Evolutionary conservation across 1,284 basidiomycete genomes (phyloP).

Genomic region (Cystobasidiaceae sp.): DNA sequence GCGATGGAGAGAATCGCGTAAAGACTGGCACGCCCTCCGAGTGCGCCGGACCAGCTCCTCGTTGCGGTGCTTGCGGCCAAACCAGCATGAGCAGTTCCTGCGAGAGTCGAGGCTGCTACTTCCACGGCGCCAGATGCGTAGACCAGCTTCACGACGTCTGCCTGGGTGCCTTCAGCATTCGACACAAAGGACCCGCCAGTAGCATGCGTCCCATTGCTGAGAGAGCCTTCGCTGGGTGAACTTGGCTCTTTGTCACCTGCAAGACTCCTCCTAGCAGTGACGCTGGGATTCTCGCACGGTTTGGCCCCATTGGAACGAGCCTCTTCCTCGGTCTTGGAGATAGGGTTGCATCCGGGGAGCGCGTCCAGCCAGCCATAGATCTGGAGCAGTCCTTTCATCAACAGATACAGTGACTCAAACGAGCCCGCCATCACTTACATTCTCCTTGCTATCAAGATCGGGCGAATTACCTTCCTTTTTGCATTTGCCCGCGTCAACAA

Average conservation of each 20-base stretch:
- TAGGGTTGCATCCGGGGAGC: constrained; percentile 8
- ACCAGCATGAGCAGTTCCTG: background rate
- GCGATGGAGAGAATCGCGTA: background rate
- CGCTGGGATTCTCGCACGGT: background rate
- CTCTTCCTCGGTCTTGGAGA: constrained; percentile 1
- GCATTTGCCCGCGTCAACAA: background rate
- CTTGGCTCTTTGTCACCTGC: background rate
- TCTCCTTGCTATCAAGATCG: background rate
- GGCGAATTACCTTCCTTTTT: background rate
- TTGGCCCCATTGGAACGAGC: background rate
- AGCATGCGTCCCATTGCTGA: too few relatives aligned
- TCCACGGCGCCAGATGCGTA: too few relatives aligned
- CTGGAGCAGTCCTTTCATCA: background rate
- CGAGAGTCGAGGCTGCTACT: too few relatives aligned
- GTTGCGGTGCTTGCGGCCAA: background rate
- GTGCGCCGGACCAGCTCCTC: background rate
- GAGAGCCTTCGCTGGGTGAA: background rate
- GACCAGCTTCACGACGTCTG: too few relatives aligned
- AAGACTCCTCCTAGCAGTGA: too few relatives aligned
- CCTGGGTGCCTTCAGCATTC: too few relatives aligned
- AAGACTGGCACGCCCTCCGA: too few relatives aligned
- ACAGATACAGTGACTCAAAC: background rate
- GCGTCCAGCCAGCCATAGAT: constrained; percentile 1
- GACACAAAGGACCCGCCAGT: too few relatives aligned
- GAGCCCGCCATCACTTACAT: background rate